Base-by-base conservation (phyloP, 1,284 basidiomycete species). In the Austroboletus niveus region DNA sequence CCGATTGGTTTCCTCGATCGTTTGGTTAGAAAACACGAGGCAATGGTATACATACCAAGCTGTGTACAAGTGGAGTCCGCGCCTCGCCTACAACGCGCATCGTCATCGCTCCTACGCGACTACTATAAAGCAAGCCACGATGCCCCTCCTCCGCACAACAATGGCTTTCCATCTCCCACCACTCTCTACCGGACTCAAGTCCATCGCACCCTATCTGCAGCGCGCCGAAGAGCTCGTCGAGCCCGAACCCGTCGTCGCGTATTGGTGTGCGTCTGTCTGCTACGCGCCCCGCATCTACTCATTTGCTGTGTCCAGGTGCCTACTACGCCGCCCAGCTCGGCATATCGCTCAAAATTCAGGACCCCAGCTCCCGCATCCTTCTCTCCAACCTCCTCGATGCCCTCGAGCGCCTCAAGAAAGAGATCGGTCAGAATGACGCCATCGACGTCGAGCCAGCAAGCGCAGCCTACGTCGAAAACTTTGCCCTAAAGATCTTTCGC, bases 271-370 rank as follows among this genome's bases (percentile, higher is more conserved):
- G 88, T 47, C 30, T 34, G 17, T 17, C 0, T 22, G 10, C 9
- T 17, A 7, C 38, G 3, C 14, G 38, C 32, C 12, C 30, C n/a
- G n/a, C 47, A 8, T 42, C 11, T 17, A 6, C 36, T 51, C 6
- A 56, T 47, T 17, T 17, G 11, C 22, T 1, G 2, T 36, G 1
- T 10, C 0, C 43, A 94, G 92, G 87, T 72, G 85, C 85, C 47
- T 98, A 94, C 75, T 87, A 93, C 69, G 95, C 93, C 42, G 90
- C 92, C 0, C 91, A 97, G 69, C 73, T 89, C 39, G 94, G 93
- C 46, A 88, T 98, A 62, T 76, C 79, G 32, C 68, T 84, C 73
- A 81, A 87, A 72, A 70, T 77, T 59, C 76, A 84, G 66, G 74
- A 84, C 57, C 9, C 75, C 4, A 72, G 80, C 30, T 85, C 87